Base-by-base conservation (phyloP, 2,329 filamentous ascomycete genomes). In the Alternaria rosae region DNA sequence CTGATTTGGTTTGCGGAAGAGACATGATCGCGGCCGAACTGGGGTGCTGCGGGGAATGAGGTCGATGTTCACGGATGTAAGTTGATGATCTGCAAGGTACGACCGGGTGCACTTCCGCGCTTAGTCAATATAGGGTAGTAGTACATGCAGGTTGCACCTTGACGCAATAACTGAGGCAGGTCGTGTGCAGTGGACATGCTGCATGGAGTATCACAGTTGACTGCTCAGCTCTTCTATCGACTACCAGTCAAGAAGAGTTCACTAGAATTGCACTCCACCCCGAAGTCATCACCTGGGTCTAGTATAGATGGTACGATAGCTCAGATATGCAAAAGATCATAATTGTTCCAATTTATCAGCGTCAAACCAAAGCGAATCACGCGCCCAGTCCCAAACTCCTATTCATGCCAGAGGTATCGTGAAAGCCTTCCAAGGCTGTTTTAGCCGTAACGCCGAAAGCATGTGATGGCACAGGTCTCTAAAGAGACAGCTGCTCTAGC, bases 391-490 rank as follows among this genome's bases (percentile, higher is more conserved):
- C 54, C 28, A 51, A 68, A 71, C 68, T 62, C 70, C 70, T 48
- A 21, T 55, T 52, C 57, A 67, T 71, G 66, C 65, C 57, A 52
- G n/a, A 67, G 68, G 63, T 69, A 73, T 71, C 62, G 55, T 54
- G 43, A 44, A 54, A 48, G 30, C 55, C 57, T 54, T 51, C 35
- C 35, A 38, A 38, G 35, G 35, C 35, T 4, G 10, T 59, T 51
- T 32, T 35, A 61, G 54, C 58, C 61, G 32, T 61, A 70, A 73
- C 70, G 67, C 70, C 70, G 42, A 52, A 50, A 61, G 32, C 28
- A 50, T 61, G 13, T 26, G 15, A 60, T 23, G 13, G 15, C 17
- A 32, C 20, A 41, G n/a, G n/a, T 38, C 56, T 30, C 10, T 45
- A 21, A 13, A 5, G 13, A 23, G 42, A 28, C 43, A 26, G n/a